Evolutionary conservation across 805 yeast genomes (phyloP), one percentile per base, ranked within the genome.

Genomic region (Sporopachydermia lactativora): DNA sequence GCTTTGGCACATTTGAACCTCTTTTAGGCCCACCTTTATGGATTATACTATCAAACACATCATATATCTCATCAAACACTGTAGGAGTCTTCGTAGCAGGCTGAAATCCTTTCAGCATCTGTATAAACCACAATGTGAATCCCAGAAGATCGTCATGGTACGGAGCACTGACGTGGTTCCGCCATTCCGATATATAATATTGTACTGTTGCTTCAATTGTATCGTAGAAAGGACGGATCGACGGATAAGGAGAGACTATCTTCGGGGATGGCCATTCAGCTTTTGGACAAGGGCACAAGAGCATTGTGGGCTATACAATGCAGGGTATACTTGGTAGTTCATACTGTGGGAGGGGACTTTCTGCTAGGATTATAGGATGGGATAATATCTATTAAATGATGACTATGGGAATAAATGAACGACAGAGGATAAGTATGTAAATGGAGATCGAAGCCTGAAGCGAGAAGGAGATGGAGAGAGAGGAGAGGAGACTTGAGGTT

Each of bases 61-160:
- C n/a, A n/a, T 24, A 24, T 24, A 24, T n/a, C 31, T 24, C 31
- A 24, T 24, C 31, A 24, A 24, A 24, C n/a, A 24, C n/a, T 24
- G 31, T 24, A 24, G 31, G 31, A 8, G 31, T 24, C n/a, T 24
- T 24, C 13, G 31, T 24, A n/a, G n/a, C 31, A 8, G 31, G 31
- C n/a, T 24, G 31, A 8, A 24, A 24, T 8, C 31, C 31, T n/a
- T 24, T 24, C 13, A 24, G 31, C 31, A 24, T 24, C n/a, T 24
- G 31, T 8, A 24, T 24, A 24, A 24, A 24, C 31, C 31, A 24
- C 31, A 24, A 24, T 24, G 31, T 24, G n/a, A 24, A 24, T 8
- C 31, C 31, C n/a, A 24, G n/a, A 8, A 24, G 31, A 24, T 24
- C 31, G n/a, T 24, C n/a, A n/a, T n/a, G n/a, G 31, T 24, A 24